Conservation (phyloP, 1,139 yeast genomes). For the Nadsonia starkeyi-henricii region DNA sequence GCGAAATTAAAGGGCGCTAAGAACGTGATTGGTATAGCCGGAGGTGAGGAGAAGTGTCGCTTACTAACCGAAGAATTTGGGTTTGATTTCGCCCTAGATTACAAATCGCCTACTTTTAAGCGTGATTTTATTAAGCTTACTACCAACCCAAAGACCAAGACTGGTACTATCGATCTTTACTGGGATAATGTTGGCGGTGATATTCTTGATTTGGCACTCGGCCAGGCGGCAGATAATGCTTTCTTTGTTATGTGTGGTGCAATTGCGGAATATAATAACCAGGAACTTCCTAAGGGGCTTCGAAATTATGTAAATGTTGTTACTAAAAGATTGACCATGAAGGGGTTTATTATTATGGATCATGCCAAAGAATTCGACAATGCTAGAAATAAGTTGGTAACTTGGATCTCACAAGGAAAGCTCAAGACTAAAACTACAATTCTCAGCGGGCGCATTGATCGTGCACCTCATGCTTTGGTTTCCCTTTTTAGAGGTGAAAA, state of each 20-base stretch:
- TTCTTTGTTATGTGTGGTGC: slow-evolving; percentile 48
- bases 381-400: slow-evolving; percentile 3
- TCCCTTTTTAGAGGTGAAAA: slow-evolving; percentile 5
- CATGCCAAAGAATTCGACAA: slow-evolving; percentile 3
- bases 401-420: slow-evolving; percentile 2
- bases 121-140: slow-evolving; percentile 32
- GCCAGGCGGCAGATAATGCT: slow-evolving; percentile 8
- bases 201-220: slow-evolving; percentile 35
- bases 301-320: slow-evolving; percentile 9
- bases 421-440: slow-evolving; percentile 3
- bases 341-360: slow-evolving; percentile 14
- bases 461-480: slow-evolving; percentile 4
- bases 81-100: slow-evolving; percentile 38
- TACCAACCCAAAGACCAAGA: slow-evolving; percentile 1
- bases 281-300: slow-evolving; percentile 7
- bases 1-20: slow-evolving; percentile 43
- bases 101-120: slow-evolving; percentile 34
- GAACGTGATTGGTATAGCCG: slow-evolving; percentile 48
- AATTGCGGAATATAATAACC: slow-evolving; percentile 35
- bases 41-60: slow-evolving; percentile 41
- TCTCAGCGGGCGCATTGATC: slow-evolving; percentile 4
- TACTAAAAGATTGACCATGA: slow-evolving; percentile 10
- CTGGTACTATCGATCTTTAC: slow-evolving; percentile 17
- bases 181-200: slow-evolving; percentile 47
- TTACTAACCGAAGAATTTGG: slow-evolving; percentile 40